A percentile compares a stretch with the other conserved stretches of the same genome.
Conservation (phyloP, 2,329 filamentous ascomycete genomes). For the Parastagonospora avenae region DNA sequence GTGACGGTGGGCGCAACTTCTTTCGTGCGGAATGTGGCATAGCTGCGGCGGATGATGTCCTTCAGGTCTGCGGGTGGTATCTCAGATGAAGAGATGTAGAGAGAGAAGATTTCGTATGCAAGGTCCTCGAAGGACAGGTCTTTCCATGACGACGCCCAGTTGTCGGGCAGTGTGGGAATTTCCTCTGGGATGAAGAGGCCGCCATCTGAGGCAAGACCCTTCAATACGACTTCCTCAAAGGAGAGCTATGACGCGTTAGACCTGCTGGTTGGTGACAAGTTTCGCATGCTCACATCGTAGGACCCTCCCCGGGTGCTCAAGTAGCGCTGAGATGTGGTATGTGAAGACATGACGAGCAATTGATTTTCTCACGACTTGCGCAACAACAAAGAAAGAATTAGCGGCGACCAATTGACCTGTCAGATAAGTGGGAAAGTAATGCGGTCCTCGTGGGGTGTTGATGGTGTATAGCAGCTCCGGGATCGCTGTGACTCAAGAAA, state of each 20-base stretch:
- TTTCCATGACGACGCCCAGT: conserved; percentile 75
- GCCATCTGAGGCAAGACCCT: conserved; percentile 84
- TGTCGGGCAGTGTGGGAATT: conserved; percentile 67
- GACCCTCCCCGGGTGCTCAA: conserved; percentile 67
- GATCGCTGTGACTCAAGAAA: conserved; percentile 36
- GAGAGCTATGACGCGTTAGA: conserved; percentile 65
- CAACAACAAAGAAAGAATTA: conserved; percentile 8
- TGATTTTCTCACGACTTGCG: conserved; percentile 5
- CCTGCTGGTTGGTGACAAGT: conserved; percentile 1
- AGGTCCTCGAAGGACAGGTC: conserved; percentile 80
- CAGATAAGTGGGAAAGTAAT: conserved; percentile 13
- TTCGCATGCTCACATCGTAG: conserved; percentile 58
- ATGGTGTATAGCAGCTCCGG: conserved; percentile 30
- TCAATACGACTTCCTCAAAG: conserved; percentile 89
- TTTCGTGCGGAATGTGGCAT: conserved; percentile 82
- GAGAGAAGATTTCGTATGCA: conserved; percentile 81
- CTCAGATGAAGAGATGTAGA: conserved; percentile 84
- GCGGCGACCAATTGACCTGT: conserved; percentile 11
- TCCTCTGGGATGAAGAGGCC: conserved; percentile 88
- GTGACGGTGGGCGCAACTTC: conserved; percentile 80
- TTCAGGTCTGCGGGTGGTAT: conserved; percentile 82
- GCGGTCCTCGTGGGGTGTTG: conserved; percentile 30
- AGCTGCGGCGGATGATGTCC: conserved; percentile 81
- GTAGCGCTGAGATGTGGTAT: conserved; percentile 64
- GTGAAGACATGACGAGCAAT: conserved; percentile 46